Conservation (phyloP, 257 asterid genomes). For the Cruciata laevipes region DNA sequence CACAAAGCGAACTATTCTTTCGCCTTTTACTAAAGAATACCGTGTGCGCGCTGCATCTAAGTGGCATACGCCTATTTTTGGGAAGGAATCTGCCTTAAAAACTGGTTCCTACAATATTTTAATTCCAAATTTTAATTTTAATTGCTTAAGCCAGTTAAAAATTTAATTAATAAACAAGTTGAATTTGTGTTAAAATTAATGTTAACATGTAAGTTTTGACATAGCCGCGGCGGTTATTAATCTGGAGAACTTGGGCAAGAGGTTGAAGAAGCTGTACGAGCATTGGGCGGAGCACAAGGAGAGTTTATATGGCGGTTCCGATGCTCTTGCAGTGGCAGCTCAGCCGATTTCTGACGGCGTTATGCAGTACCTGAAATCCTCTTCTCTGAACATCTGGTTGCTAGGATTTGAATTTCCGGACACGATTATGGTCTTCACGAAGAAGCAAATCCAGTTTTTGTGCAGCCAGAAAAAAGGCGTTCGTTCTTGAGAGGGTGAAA, state of each 20-base stretch:
- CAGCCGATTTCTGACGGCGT: constrained; percentile 50
- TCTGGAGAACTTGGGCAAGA: constrained; percentile 35
- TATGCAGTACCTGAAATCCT: constrained; percentile 58
- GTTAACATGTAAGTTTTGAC: too few species aligned
- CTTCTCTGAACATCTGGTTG: constrained; percentile 56
- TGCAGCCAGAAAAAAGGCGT: constrained; percentile 60
- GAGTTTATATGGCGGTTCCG: constrained; percentile 47
- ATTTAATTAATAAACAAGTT: too few species aligned
- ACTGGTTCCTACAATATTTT: background rate
- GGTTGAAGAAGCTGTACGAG: constrained; percentile 43
- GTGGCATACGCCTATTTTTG: too few species aligned
- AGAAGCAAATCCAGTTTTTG: constrained; percentile 42
- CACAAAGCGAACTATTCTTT: too few species aligned
- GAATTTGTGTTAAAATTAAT: too few species aligned
- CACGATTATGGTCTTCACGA: constrained; percentile 56
- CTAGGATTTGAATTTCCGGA: constrained; percentile 71
- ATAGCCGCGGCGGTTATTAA: constrained; percentile 26
- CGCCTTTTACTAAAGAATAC: too few species aligned
- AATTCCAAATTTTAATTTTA: too few species aligned
- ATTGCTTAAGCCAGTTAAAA: too few species aligned
- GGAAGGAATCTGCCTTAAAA: background rate
- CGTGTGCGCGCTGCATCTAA: too few species aligned
- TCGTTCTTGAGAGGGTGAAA: constrained; percentile 43
- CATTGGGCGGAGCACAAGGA: constrained; percentile 44
- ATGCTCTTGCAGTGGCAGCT: constrained; percentile 45